Evolutionary conservation across 768 basidiomycete species (phyloP).

Genomic region (Hebeloma cylindrosporum): DNA sequence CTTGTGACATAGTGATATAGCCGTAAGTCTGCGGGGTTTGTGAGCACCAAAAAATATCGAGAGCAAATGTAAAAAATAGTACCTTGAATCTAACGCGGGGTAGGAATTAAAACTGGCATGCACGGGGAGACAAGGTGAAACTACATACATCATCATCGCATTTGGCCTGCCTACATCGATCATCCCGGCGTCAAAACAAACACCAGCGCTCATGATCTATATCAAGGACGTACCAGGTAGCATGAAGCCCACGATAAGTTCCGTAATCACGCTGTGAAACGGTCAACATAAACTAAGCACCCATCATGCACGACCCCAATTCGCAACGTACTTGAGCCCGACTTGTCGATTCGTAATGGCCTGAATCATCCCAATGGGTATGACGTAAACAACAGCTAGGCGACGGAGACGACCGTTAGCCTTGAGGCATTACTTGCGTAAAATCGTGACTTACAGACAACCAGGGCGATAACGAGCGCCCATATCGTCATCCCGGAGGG

Average conservation of each 20-base stretch:
- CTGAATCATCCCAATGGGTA: conserved; percentile 79
- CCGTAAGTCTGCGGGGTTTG: conserved; percentile 51
- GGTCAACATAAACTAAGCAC: neutral
- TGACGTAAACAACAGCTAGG: conserved; percentile 57
- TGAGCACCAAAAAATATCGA: conserved; percentile 27
- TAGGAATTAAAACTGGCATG: conserved; percentile 3
- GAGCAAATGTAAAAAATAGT: neutral
- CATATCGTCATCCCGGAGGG: conserved; percentile 68
- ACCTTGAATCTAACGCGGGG: conserved; percentile 37
- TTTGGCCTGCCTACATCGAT: conserved; percentile 55
- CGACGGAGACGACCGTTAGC: too few relatives aligned
- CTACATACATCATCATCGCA: conserved; percentile 68
- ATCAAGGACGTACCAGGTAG: conserved; percentile 35
- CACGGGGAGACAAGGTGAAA: neutral
- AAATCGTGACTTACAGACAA: conserved; percentile 41
- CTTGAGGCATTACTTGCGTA: too few relatives aligned
- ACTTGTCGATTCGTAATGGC: conserved; percentile 81
- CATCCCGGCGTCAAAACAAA: neutral
- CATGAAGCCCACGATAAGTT: conserved; percentile 67
- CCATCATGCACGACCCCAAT: neutral
- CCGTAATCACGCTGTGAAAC: conserved; percentile 59
- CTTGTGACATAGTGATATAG: conserved; percentile 65
- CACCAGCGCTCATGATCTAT: neutral
- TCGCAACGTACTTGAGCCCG: conserved; percentile 43
- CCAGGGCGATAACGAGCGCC: conserved; percentile 56